phyloP scores from a whole-genome alignment of 2,329 filamentous ascomycete genomes.

The Venturia effusa region DNA sequence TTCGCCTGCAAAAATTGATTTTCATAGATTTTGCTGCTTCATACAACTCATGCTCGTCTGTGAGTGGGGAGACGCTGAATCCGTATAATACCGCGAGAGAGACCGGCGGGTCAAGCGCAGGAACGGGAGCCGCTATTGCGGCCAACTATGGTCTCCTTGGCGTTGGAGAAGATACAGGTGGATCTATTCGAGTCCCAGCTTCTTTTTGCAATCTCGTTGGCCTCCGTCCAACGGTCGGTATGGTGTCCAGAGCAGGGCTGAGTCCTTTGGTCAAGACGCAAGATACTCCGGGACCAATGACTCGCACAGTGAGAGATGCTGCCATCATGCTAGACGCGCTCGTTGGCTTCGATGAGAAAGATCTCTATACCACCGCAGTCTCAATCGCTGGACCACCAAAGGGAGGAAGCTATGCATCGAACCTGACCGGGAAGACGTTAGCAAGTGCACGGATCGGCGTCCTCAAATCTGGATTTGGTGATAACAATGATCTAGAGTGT shows the following conservation, averaged over 20 bases:
- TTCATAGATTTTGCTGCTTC: constrained; percentile 6
- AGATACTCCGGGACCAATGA: constrained; percentile 19
- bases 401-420: constrained; percentile 6
- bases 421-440: background rate
- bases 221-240: constrained; percentile 18
- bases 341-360: constrained; percentile 11
- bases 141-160: constrained; percentile 17
- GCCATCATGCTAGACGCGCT: constrained; percentile 18
- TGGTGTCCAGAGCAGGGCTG: constrained; percentile 19
- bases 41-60: constrained; percentile 5
- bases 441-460: constrained; percentile 14
- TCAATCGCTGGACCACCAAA: constrained; percentile 2
- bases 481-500: constrained; percentile 11
- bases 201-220: constrained; percentile 19
- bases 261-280: constrained; percentile 15
- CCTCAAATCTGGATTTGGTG: constrained; percentile 16
- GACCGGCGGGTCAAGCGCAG: constrained; percentile 19
- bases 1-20: background rate
- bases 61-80: constrained; percentile 13
- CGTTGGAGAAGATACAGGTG: constrained; percentile 19
- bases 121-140: constrained; percentile 20
- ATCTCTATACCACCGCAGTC: constrained; percentile 8
- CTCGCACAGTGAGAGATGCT: constrained; percentile 17
- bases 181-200: constrained; percentile 17
- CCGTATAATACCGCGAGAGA: constrained; percentile 17